Conservation (phyloP, 129 eudicot genomes). For the Lactuca saligna region DNA sequence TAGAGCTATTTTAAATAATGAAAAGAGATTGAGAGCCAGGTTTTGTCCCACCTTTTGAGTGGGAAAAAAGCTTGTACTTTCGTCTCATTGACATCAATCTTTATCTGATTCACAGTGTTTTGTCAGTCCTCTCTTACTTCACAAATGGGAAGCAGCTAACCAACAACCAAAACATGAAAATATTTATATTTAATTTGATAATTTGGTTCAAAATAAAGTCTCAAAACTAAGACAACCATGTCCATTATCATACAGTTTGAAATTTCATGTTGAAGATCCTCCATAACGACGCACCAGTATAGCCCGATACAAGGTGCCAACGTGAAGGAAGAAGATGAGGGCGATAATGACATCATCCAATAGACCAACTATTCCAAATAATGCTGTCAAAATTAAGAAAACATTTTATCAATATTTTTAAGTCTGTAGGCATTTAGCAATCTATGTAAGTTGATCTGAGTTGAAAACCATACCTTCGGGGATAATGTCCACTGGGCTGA, state of each 20-base stretch:
- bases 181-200: not conserved
- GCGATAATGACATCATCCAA: slow-evolving; percentile 80
- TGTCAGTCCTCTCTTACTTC: not conserved
- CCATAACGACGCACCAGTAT: slow-evolving; percentile 83
- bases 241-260: slow-evolving; percentile 5
- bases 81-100: not conserved
- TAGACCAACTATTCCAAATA: slow-evolving; percentile 80
- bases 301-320: slow-evolving; percentile 87
- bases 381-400: slow-evolving; percentile 42
- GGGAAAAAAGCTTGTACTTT: not conserved
- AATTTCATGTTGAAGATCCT: slow-evolving; percentile 49
- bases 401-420: not conserved
- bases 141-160: not conserved
- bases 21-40: not conserved
- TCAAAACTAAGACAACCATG: slow-evolving; percentile 6
- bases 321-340: slow-evolving; percentile 80
- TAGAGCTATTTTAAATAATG: not conserved
- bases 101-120: too few relatives aligned
- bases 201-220: not conserved
- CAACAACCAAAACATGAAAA: not conserved
- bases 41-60: too few relatives aligned
- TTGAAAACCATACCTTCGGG: slow-evolving; percentile 73
- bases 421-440: not conserved
- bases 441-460: not conserved
- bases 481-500: slow-evolving; percentile 90